These are phyloP conservation scores for Rhizophora mangle DNA, from an alignment of 345 rosid genomes.

Conservation along the genomic window DNA sequence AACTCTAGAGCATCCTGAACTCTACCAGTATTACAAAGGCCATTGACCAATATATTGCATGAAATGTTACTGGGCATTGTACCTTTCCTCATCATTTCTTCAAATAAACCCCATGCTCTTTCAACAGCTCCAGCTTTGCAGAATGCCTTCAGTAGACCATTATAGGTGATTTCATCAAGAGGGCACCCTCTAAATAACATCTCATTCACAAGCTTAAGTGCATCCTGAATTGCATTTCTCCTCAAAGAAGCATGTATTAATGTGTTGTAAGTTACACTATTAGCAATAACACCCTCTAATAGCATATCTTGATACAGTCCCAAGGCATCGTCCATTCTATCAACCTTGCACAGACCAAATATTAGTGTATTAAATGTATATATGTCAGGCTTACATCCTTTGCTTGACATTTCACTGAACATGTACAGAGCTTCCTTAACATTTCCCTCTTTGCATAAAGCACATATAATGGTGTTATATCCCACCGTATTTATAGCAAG, in stretches of 20 bases:
- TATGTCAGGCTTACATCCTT: conserved; percentile 79
- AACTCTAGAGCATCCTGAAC: conserved; percentile 63
- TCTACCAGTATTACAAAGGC: conserved; percentile 58
- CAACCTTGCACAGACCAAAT: conserved; percentile 62
- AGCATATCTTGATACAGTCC: conserved; percentile 60
- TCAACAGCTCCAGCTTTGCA: conserved; percentile 64
- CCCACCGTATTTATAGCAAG: conserved; percentile 65
- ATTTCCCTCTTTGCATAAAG: conserved; percentile 55
- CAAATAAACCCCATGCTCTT: conserved; percentile 67
- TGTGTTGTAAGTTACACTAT: conserved; percentile 76
- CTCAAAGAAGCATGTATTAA: conserved; percentile 56
- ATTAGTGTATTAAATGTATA: conserved; percentile 76
- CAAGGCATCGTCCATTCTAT: conserved; percentile 56
- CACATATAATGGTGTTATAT: conserved; percentile 61
- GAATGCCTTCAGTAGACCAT: conserved; percentile 62
- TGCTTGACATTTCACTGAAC: conserved; percentile 57
- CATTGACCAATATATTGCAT: conserved; percentile 71
- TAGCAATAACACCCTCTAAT: conserved; percentile 73
- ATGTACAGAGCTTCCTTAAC: conserved; percentile 50
- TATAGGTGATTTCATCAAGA: conserved; percentile 73
- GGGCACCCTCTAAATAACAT: conserved; percentile 73
- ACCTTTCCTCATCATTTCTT: conserved; percentile 68
- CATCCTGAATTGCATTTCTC: conserved; percentile 62
- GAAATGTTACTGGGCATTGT: conserved; percentile 53
- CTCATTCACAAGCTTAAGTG: conserved; percentile 66